These are phyloP conservation scores for Eragrostis tef DNA, from an alignment of 202 grass and related monocot species.

Conservation along the genomic window DNA sequence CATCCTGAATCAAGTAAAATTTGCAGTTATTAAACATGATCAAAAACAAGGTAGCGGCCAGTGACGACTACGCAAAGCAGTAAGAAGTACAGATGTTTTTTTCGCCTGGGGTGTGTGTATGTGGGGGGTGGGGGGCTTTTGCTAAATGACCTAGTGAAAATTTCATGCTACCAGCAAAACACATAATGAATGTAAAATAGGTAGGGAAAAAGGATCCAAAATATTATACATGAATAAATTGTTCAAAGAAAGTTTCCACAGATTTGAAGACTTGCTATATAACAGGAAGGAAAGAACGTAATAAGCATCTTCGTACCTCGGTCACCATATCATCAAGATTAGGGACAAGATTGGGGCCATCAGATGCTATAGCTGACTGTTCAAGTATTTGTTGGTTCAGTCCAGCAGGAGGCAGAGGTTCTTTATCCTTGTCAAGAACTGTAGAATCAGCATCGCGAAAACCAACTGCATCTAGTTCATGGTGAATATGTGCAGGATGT, in stretches of 20 bases:
- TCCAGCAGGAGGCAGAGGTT: conserved; percentile 24
- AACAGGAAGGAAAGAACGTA: conserved; percentile 17
- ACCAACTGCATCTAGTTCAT: conserved; percentile 39
- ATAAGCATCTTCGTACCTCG: conserved; percentile 52
- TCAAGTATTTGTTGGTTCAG: conserved; percentile 49
- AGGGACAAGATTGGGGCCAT: conserved; percentile 28
- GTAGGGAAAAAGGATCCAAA: not conserved
- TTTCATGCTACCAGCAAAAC: conserved; percentile 5
- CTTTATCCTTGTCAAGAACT: conserved; percentile 43
- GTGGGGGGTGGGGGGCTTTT: too few relatives aligned
- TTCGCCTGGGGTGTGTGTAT: too few relatives aligned
- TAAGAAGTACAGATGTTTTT: conserved; percentile 10
- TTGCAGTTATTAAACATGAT: conserved; percentile 27
- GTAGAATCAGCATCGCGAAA: conserved; percentile 35
- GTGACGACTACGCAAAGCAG: conserved; percentile 2
- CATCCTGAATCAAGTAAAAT: conserved; percentile 44
- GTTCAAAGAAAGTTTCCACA: conserved; percentile 8
- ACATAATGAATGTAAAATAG: not conserved
- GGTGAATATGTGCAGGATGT: conserved; percentile 41
- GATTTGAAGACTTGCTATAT: conserved; percentile 14
- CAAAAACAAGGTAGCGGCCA: conserved; percentile 27
- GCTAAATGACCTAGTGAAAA: not conserved
- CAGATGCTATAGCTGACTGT: conserved; percentile 28
- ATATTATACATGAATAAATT: not conserved
- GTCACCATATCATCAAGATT: conserved; percentile 32